Evolutionary conservation across 192 early-diverging fungal genomes (phyloP), one percentile per base, ranked within the genome.

Genomic region (Coemansia sp.): DNA sequence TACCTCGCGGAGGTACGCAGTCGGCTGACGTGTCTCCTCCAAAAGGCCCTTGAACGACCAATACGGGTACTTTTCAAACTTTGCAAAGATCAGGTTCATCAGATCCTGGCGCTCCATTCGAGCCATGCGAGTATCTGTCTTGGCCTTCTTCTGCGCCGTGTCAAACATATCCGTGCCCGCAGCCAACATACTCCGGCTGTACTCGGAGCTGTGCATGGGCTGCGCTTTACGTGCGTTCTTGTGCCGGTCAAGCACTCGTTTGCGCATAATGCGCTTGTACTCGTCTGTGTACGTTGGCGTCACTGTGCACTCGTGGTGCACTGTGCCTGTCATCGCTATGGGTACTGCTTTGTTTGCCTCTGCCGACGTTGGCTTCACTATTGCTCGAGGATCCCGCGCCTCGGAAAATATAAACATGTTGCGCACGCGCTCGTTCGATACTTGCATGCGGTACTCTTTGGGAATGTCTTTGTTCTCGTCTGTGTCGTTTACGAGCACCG

Each of bases 31-130:
- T 2, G 87, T 91, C 37, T 87, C 82, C 64, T 95, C 93, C 6
- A 88, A 77, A 27, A 98, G 76, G 21, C 89, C 91, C 72, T 92
- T 93, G 73, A 97, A 87, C 17, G 85, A 85, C 89, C 90, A 95
- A 70, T 94, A 92, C n/a, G 84, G 83, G 62, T 86, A 87, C 58
- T 85, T 74, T 54, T 91, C 87, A 75, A 94, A 98, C 6, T 85
- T 85, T 39, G 70, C 70, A 76, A 98, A 96, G 47, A 98, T 58
- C 60, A 91, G 65, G 61, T 91, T 89, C 81, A 93, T 88, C 57
- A 98, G 83, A 47, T 94, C 91, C 71, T 90, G 84, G 56, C 86
- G 82, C 43, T 90, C 89, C 88, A 97, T 87, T 39, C 95, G 86
- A 9, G 94, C 91, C 29, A 85, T 86, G 69, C 92, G 92, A 70